Percentiles rank a stretch among this genome's conserved stretches.
phyloP scores from a whole-genome alignment of 2,329 filamentous ascomycete genomes.

The Alternaria gansuensis region DNA sequence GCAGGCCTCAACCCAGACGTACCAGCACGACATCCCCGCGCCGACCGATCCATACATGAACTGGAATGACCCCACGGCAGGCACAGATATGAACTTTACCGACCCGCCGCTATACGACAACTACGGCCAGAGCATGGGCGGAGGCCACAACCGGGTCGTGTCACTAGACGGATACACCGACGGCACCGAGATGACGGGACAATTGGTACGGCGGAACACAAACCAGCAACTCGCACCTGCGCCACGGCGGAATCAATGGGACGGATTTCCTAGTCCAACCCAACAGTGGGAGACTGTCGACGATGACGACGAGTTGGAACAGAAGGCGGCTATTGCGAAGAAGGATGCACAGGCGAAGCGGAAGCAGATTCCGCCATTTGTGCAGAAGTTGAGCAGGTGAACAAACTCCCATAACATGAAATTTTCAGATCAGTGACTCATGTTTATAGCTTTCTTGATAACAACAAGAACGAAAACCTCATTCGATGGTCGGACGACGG shows the following conservation, averaged over 20 bases:
- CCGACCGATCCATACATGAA: slow-evolving; percentile 48
- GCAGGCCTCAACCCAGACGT: slow-evolving; percentile 63
- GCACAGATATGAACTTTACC: slow-evolving; percentile 44
- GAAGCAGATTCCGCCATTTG: slow-evolving; percentile 96
- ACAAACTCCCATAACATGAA: slow-evolving; percentile 29
- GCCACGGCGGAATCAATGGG: slow-evolving; percentile 53
- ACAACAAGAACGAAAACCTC: slow-evolving; percentile 89
- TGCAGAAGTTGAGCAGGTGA: slow-evolving; percentile 97
- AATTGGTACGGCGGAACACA: slow-evolving; percentile 57
- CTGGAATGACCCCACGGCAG: slow-evolving; percentile 45
- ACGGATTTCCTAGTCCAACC: slow-evolving; percentile 53
- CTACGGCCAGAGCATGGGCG: slow-evolving; percentile 29
- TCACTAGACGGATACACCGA: slow-evolving; percentile 46
- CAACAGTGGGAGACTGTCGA: slow-evolving; percentile 63
- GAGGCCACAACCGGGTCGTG: slow-evolving; percentile 43
- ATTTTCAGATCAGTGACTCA: slow-evolving; percentile 18
- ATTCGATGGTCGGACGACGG: slow-evolving; percentile 98
- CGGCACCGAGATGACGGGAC: slow-evolving; percentile 47
- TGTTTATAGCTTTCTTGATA: slow-evolving; percentile 82
- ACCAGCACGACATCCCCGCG: slow-evolving; percentile 58
- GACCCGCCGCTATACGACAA: slow-evolving; percentile 52
- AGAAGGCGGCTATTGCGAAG: slow-evolving; percentile 81
- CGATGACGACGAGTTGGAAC: slow-evolving; percentile 80
- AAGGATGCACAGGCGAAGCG: slow-evolving; percentile 87
- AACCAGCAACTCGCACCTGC: slow-evolving; percentile 58